Evolutionary conservation across 148 eudicot species (phyloP).

Genomic region (Rhododendron vialii): DNA sequence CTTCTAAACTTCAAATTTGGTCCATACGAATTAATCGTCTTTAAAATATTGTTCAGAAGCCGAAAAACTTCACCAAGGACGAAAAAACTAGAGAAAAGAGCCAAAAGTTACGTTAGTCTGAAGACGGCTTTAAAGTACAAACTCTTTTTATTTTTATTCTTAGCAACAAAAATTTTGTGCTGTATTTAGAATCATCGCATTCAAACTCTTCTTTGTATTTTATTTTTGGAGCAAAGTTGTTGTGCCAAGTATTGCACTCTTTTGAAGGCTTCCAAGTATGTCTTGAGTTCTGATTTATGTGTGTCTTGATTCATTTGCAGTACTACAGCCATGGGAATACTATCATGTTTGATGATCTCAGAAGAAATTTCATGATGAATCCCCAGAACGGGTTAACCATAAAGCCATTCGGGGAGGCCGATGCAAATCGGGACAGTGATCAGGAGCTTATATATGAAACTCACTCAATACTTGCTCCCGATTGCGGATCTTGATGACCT

Average conservation of each 20-base stretch:
- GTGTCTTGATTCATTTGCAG: constrained; percentile 38
- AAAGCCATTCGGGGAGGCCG: constrained; percentile 89
- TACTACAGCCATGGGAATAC: constrained; percentile 79
- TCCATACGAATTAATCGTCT: background rate
- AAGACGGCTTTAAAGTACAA: background rate
- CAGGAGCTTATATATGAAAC: constrained; percentile 73
- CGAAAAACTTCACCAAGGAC: background rate
- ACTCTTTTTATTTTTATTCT: background rate
- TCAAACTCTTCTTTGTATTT: background rate
- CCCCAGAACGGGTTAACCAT: constrained; percentile 90
- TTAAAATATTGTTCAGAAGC: background rate
- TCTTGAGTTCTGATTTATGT: background rate
- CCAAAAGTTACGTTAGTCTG: background rate
- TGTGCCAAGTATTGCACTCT: background rate
- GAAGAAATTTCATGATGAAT: constrained; percentile 94
- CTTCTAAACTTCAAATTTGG: background rate
- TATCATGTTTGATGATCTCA: constrained; percentile 92
- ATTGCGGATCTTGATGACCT: constrained; percentile 85
- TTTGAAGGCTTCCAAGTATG: background rate
- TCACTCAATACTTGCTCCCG: constrained; percentile 86
- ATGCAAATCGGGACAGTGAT: constrained; percentile 66
- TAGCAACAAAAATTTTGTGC: background rate
- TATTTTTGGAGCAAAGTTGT: background rate
- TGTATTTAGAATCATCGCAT: too few species aligned
- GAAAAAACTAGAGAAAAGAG: too few species aligned